Conservation (phyloP, 345 rosid species). For the Salix udensis region DNA sequence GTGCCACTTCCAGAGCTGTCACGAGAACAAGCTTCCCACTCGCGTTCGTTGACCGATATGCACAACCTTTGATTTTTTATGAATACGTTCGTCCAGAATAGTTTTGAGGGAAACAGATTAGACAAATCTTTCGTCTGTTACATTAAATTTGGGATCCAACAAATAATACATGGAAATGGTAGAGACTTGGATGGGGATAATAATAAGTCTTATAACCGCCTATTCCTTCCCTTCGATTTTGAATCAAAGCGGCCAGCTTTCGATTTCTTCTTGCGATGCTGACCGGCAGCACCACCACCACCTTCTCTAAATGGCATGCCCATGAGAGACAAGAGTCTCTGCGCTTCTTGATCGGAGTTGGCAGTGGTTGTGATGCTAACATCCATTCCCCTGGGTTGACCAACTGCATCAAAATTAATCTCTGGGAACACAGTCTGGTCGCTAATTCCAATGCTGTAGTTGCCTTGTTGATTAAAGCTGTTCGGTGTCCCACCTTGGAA, state of each 20-base stretch:
- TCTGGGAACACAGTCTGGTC: slow-evolving; percentile 93
- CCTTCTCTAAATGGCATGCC: slow-evolving; percentile 94
- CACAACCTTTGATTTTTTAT: not conserved
- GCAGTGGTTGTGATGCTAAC: slow-evolving; percentile 85
- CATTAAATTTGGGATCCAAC: not conserved
- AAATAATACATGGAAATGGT: not conserved
- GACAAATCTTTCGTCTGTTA: not conserved
- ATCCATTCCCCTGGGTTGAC: slow-evolving; percentile 86
- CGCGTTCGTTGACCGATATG: slow-evolving; percentile 66
- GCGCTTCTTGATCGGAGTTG: slow-evolving; percentile 73
- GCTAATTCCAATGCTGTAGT: slow-evolving; percentile 71
- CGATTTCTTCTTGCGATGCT: slow-evolving; percentile 68
- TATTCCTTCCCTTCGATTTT: slow-evolving; percentile 44
- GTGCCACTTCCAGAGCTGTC: slow-evolving; percentile 94
- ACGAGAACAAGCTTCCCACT: slow-evolving; percentile 76
- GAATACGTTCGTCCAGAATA: not conserved
- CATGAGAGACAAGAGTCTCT: slow-evolving; percentile 73
- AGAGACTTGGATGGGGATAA: not conserved
- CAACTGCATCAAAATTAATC: slow-evolving; percentile 60
- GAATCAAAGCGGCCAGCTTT: slow-evolving; percentile 75
- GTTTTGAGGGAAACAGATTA: not conserved
- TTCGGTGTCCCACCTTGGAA: slow-evolving; percentile 78
- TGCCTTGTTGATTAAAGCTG: slow-evolving; percentile 94
- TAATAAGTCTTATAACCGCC: slow-evolving; percentile 38
- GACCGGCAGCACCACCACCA: slow-evolving; percentile 20